Evolutionary conservation across 2,329 filamentous ascomycete genomes (phyloP).

Genomic region (Exophiala lecanii-corni): DNA sequence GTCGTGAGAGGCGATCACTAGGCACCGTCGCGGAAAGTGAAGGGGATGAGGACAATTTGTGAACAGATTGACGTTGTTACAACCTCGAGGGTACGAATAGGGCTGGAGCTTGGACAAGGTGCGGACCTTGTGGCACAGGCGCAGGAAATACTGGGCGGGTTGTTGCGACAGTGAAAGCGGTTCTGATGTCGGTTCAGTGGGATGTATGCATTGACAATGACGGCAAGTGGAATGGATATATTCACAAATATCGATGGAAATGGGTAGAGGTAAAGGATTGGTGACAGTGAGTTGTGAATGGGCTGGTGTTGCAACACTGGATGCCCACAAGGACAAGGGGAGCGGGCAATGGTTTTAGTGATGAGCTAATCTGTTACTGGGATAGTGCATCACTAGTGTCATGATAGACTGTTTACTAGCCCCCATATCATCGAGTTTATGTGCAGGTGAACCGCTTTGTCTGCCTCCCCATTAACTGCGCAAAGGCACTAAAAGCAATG

Average conservation of each 20-base stretch:
- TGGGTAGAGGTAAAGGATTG: conserved; percentile 10
- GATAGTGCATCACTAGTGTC: too few species aligned
- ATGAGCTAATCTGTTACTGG: too few species aligned
- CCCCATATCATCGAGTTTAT: too few species aligned
- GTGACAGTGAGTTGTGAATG: conserved; percentile 13
- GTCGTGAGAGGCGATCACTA: background rate
- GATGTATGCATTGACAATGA: conserved; percentile 7
- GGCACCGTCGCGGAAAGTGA: background rate
- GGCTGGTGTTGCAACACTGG: conserved; percentile 14
- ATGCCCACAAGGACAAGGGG: too few species aligned
- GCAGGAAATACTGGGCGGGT: background rate
- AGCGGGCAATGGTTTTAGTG: too few species aligned
- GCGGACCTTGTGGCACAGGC: conserved; percentile 2
- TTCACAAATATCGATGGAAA: conserved; percentile 22
- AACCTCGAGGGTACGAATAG: background rate
- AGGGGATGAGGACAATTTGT: background rate
- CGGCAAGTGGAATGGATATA: conserved; percentile 19
- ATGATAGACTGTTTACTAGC: too few species aligned
- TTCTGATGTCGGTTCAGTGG: conserved; percentile 1
- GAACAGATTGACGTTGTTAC: background rate
- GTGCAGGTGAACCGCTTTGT: too few species aligned
- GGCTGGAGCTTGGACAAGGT: conserved; percentile 4
- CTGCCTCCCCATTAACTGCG: too few species aligned
- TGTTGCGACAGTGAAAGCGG: conserved; percentile 2
- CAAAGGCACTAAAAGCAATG: too few species aligned